Percentiles rank a stretch among this genome's conserved stretches.
Conservation (phyloP, 176 grass and related monocot species). For the Luzula sylvatica region DNA sequence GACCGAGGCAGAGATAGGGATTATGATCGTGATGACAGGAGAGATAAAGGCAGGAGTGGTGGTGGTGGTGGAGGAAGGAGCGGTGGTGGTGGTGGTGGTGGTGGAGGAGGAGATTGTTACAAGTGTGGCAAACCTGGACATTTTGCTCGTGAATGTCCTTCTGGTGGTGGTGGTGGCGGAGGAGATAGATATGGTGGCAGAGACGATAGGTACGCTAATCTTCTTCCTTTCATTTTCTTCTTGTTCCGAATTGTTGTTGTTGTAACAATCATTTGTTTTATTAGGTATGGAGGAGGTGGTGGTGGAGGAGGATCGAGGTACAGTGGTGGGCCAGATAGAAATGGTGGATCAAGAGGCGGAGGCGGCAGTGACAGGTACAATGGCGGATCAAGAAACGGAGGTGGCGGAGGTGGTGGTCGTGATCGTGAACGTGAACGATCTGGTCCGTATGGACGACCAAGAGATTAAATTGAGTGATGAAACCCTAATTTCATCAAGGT, state of each 20-base stretch:
- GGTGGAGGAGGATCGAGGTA: conserved; percentile 5
- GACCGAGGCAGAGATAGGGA: conserved; percentile 48
- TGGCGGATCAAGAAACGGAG: conserved; percentile 16
- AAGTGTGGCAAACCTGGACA: conserved; percentile 80
- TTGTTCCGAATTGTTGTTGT: neutral
- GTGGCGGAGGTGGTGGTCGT: conserved; percentile 32
- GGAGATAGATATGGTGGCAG: conserved; percentile 51
- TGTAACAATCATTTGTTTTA: neutral
- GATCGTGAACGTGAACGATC: conserved; percentile 57
- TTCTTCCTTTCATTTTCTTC: neutral
- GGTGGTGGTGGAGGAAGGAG: conserved; percentile 16
- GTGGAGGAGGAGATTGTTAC: conserved; percentile 48
- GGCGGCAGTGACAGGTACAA: conserved; percentile 44
- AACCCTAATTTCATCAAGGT: conserved; percentile 21
- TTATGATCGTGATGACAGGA: conserved; percentile 39
- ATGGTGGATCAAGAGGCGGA: conserved; percentile 52
- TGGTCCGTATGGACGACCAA: conserved; percentile 44
- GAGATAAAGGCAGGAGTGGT: conserved; percentile 45
- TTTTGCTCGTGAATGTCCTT: conserved; percentile 77
- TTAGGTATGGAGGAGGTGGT: conserved; percentile 44
- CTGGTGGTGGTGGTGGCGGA: conserved; percentile 39
- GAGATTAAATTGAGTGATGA: conserved; percentile 4
- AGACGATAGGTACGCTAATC: conserved; percentile 31
- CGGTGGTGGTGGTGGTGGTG: conserved; percentile 24
- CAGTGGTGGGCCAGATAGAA: conserved; percentile 46